Evolutionary conservation across 2,329 filamentous ascomycete species (phyloP), one percentile per base, ranked within the genome.

Genomic region (Colletotrichum neosansevieriae): DNA sequence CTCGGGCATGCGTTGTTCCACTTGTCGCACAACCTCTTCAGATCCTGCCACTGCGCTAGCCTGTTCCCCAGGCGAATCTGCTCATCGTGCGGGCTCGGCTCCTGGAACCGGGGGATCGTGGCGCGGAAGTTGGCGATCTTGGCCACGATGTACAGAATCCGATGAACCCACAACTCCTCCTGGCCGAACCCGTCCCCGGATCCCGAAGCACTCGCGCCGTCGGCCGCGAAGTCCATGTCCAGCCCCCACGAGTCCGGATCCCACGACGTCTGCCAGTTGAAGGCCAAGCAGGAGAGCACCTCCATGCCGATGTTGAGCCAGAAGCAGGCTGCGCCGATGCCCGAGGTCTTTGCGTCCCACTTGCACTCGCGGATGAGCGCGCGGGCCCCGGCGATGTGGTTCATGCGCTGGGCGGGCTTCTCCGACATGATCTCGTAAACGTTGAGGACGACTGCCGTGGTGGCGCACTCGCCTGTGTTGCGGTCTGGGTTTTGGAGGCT

Each of bases 281-380:
- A 94, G 72, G 93, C 91, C 15, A 98, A 83, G 77, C 94, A 97
- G 71, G 89, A 93, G 32, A 98, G 83, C n/a, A 98, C 84, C 77
- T 98, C 95, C 86, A 97, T 92, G 15, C 91, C 92, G 15, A 97
- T 90, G 74, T 97, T 97, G 42, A 98, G 84, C 94, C 95, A 98
- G 80, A 98, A 98, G 78, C 94, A 98, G 1, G 94, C 94, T 0
- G 90, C 88, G 1, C 94, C 94, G 19, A 97, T 88, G 0, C 94
- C 94, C 1, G 85, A 87, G 40, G 92, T 92, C 70, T 85, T 88
- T 0, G 93, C 93, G 74, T 93, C 91, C 95, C 95, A 98, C 4
- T 90, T 89, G 74, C 94, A 97, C 76, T 97, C 94, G 70, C 94
- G 93, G 74, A 98, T 94, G 57, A 97, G 83, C 2, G 93, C 93